Evolutionary conservation across 176 grass and related monocot species (phyloP), one percentile per base, ranked within the genome.

Genomic region (Ensete glaucum): DNA sequence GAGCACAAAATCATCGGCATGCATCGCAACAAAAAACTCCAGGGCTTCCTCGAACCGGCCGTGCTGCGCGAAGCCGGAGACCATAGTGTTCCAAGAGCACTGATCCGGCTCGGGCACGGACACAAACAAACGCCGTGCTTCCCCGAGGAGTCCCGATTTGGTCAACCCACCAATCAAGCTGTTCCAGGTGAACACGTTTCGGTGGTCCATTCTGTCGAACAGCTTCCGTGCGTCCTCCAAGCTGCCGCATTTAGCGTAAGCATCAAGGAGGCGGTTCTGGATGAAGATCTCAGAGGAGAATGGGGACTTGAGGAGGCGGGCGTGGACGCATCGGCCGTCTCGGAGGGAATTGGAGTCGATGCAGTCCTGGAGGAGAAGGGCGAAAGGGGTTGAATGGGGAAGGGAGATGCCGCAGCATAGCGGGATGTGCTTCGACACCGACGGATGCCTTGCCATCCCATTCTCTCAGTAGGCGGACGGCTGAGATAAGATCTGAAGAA

Each of bases 1-100:
- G 84, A 90, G 84, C 56, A 84, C 74, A 76, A 86, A 90, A 78
- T 90, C 81, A 27, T 81, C 81, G 1, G 74, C 75, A 24, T 90
- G 88, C 88, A 90, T 90, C 50, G 77, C 57, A n/a, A 74, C 84
- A 9, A 86, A 24, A 5, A 81, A 69, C 23, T 68, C 64, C 64
- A 87, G 72, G 64, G 85, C 81, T 54, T 87, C 85, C 19, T 6
- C 52, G 25, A 78, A 78, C 23, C 66, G 66, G 9, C 69, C 85
- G 55, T 79, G 77, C 80, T 68, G 81, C 9, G 81, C 76, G 50
- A 87, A 82, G 14, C 81, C 85, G 16, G 85, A 81, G 14, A 87
- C 73, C 51, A 87, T 79, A 0, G 81, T 69, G 52, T 83, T 87
- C 76, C 78, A 87, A 43, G 86, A 85, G 79, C 82, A 88, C 82